A percentile compares a stretch with the other conserved stretches of the same genome.
phyloP scores from a whole-genome alignment of 768 basidiomycete species.

The Clavaria fumosa region DNA sequence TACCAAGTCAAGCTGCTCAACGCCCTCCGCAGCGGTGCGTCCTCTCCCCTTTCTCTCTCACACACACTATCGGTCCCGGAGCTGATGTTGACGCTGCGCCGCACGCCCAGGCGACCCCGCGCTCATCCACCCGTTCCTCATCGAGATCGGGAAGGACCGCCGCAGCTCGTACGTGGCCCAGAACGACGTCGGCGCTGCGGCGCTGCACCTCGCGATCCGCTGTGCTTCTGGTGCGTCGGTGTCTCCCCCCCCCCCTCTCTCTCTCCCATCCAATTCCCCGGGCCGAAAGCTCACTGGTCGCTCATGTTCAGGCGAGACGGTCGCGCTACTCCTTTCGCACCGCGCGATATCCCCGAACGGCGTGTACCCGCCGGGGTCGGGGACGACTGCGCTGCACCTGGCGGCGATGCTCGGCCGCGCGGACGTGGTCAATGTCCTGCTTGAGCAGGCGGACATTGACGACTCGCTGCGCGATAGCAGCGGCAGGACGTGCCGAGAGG shows the following conservation, averaged over 20 bases:
- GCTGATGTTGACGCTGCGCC: no score
- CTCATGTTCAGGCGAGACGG: slow-evolving; percentile 57
- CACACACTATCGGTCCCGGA: no score
- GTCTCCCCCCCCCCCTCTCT: no score
- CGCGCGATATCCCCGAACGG: slow-evolving; percentile 70
- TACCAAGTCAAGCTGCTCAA: slow-evolving; percentile 52
- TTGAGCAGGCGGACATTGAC: slow-evolving; percentile 69
- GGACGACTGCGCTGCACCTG: slow-evolving; percentile 58
- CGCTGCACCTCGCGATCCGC: slow-evolving; percentile 69
- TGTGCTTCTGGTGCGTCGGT: slow-evolving; percentile 53
- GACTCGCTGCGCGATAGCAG: slow-evolving; percentile 57
- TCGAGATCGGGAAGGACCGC: slow-evolving; percentile 56
- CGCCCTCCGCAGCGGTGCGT: slow-evolving; percentile 42
- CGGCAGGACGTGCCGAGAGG: slow-evolving; percentile 55
- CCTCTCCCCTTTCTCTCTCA: neutral
- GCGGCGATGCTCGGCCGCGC: slow-evolving; percentile 53
- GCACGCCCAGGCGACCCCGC: slow-evolving; percentile 48
- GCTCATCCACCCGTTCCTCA: slow-evolving; percentile 66
- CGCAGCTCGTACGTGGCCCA: slow-evolving; percentile 32
- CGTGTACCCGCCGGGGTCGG: slow-evolving; percentile 55
- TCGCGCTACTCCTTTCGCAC: slow-evolving; percentile 51
- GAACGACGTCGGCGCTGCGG: slow-evolving; percentile 55
- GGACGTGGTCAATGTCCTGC: slow-evolving; percentile 58
- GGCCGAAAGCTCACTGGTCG: no score
- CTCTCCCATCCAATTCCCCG: no score